Evolutionary conservation across 257 asterid genomes (phyloP).

Genomic region (Scutellaria galericulata): DNA sequence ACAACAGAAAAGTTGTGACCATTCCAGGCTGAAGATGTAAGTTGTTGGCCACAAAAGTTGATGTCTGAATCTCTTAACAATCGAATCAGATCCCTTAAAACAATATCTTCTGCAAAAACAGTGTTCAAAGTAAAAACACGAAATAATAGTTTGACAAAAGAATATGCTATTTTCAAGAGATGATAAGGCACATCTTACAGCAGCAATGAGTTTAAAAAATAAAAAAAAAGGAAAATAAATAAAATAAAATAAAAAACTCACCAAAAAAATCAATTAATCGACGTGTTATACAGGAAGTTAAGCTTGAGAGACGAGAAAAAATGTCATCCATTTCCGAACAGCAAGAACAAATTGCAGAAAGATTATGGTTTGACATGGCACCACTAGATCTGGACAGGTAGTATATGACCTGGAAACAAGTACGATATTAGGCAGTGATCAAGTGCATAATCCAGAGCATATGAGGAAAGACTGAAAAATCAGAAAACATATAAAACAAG

Average conservation of each 20-base stretch:
- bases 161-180: conserved; percentile 22
- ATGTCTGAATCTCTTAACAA: conserved; percentile 47
- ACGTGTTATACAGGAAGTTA: conserved; percentile 60
- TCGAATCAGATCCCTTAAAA: conserved; percentile 58
- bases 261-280: conserved; percentile 66
- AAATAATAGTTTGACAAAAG: conserved; percentile 29
- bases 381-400: conserved; percentile 37
- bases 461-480: not conserved
- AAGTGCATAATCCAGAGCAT: conserved; percentile 6
- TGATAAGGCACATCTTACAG: conserved; percentile 6
- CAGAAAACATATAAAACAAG: not conserved
- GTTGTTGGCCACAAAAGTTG: conserved; percentile 46
- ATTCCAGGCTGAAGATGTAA: conserved; percentile 32
- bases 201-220: not conserved
- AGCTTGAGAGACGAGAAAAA: conserved; percentile 65
- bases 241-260: conserved; percentile 38
- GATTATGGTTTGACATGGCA: conserved; percentile 40
- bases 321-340: conserved; percentile 62
- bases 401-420: conserved; percentile 35
- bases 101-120: conserved; percentile 64
- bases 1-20: conserved; percentile 37
- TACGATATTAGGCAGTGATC: conserved; percentile 20
- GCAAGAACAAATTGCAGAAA: conserved; percentile 39
- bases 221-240: not conserved
- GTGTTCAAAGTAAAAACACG: conserved; percentile 17